Base-by-base conservation (phyloP, 768 basidiomycete genomes). In the Cyathus striatus region DNA sequence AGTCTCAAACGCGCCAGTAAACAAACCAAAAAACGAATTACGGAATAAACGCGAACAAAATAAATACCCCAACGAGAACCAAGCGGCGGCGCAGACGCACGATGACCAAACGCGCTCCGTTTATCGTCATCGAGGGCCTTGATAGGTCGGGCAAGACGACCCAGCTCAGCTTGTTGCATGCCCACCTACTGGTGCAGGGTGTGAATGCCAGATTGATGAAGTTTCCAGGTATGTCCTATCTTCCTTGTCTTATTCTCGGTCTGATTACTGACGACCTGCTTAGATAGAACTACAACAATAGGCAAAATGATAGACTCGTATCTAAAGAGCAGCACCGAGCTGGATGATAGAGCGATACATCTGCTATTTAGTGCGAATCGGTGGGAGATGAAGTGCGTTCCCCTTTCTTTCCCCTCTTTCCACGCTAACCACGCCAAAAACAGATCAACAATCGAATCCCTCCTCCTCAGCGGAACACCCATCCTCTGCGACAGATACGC, bases 331-430 rank as follows among this genome's bases (percentile, higher is more conserved):
- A 63, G 88, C 40, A 75, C 86, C 12, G 90, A 98, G 12, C 73
- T 99, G 39, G 92, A 95, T 60, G 93, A 97, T 65, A 86, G 73
- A 47, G 88, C 84, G 2, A 83, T 98, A 38, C 95, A 98, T 58
- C 79, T 97, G 3, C 76, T 99, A 43, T 98, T 99, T 71, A 85
- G 91, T 34, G 96, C 94, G 2, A 99, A 99, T 58, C 78, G 95
- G 25, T 98, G 96, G 96, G 94, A 98, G 59, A 78, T 86, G 48
- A 84, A 86, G 90, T 95, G 56, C 42, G 79, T 69, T 22, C 18
- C 5, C 5, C 18, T 24, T 46, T 25, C 27, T 26, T 21, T 41
- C 30, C 32, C 24, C 34, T 36, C 33, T n/a, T 13, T 23, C 40
- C 16, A 20, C 10, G 23, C 20, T 21, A 16, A 34, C 16, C 17